Evolutionary conservation across 1,284 basidiomycete species (phyloP), one percentile per base, ranked within the genome.

Genomic region (Ceratobasidium sp.): DNA sequence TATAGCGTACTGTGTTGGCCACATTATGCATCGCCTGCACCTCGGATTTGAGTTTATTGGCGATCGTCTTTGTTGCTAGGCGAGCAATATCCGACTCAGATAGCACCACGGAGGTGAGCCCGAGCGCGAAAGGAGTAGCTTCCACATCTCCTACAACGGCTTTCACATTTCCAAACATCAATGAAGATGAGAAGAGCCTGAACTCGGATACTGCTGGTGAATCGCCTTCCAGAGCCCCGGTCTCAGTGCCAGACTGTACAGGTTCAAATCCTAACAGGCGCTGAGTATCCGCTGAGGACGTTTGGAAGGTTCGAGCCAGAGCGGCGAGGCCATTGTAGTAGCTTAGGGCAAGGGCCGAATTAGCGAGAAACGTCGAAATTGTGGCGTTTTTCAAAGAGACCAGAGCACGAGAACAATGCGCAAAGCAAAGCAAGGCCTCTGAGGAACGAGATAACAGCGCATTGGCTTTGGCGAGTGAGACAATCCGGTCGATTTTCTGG

Each of bases 351-450:
- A 67, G 62, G 0, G 19, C 54, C 2, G 73, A 52, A 1, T 66
- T 66, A 13, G 37, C 5, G 3, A 76, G 32, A 25, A 76, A 66
- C 0, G 40, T 54, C 2, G 62, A 40, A 4, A 59, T 17, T 3
- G 51, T 66, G 1, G 49, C 40, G 22, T 57, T 46, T 40, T 34
- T 34, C 8, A 43, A 29, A 49, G 52, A 2, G 8, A 9, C 7
- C 0, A 76, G 25, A 7, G n/a, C 6, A 6, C 25, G 51, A 2
- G 73, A 44, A 40, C 64, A 54, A 8, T 67, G 56, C 6, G 49
- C n/a, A 44, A 76, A 76, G 19, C 73, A 76, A 32, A 76, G 73
- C 25, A 76, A 22, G 9, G 73, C 40, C 8, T 56, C 51, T 2
- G 44, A 56, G 15, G 64, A 57, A 32, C 40, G 37, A 22, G 29